Evolutionary conservation across 768 basidiomycete genomes (phyloP).

Genomic region (Coprinopsis marcescibilis): DNA sequence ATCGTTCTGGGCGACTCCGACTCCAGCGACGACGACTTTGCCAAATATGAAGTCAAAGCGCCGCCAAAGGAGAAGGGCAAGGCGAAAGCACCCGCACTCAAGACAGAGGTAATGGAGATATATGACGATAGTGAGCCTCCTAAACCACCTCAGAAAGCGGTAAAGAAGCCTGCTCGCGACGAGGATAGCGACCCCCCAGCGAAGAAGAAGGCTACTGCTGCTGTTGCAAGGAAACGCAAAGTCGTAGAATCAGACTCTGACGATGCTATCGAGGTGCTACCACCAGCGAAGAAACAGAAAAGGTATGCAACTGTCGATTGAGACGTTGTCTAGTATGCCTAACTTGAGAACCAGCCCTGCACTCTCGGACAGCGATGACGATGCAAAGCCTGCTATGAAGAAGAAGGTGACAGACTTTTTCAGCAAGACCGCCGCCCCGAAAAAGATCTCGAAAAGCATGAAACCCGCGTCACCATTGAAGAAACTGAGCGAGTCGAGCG

Average conservation of each 20-base stretch:
- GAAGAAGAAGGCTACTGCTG: slow-evolving; percentile 16
- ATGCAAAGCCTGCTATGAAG: slow-evolving; percentile 45
- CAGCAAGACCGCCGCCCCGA: slow-evolving; percentile 36
- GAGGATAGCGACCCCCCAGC: slow-evolving; percentile 9
- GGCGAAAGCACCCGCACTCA: no score
- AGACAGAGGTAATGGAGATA: slow-evolving; percentile 12
- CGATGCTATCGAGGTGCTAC: slow-evolving; percentile 25
- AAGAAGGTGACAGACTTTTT: slow-evolving; percentile 64
- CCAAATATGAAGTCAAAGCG: slow-evolving; percentile 8
- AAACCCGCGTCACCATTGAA: slow-evolving; percentile 44
- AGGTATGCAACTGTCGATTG: slow-evolving; percentile 40
- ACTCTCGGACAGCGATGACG: slow-evolving; percentile 26
- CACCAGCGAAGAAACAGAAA: slow-evolving; percentile 52
- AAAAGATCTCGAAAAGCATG: slow-evolving; percentile 56
- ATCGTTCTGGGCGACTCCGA: slow-evolving; percentile 11
- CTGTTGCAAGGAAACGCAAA: slow-evolving; percentile 25
- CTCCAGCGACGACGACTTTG: slow-evolving; percentile 10
- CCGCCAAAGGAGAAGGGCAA: slow-evolving; percentile 3
- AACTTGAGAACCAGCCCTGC: not conserved
- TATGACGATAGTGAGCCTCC: slow-evolving; percentile 13
- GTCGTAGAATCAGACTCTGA: slow-evolving; percentile 34
- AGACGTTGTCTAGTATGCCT: slow-evolving; percentile 22
- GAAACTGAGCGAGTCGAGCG: slow-evolving; percentile 35
- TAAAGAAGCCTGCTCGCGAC: slow-evolving; percentile 6
- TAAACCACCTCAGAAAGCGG: slow-evolving; percentile 5